phyloP scores from a whole-genome alignment of 495 filamentous ascomycete genomes.

The Hyphodiscus hymeniophilus region DNA sequence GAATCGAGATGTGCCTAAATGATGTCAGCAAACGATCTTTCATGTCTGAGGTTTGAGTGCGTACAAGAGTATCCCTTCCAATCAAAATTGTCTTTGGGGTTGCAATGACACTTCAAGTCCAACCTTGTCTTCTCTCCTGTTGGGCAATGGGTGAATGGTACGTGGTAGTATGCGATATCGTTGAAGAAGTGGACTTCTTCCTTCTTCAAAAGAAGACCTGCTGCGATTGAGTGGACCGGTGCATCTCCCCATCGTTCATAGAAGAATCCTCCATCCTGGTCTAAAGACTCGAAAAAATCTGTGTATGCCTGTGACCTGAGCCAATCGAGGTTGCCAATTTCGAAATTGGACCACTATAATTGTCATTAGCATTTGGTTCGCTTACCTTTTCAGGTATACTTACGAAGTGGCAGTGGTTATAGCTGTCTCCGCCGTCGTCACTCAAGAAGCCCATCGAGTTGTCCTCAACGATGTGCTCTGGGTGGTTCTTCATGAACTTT shows the following conservation, averaged over 20 bases:
- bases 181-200: slow-evolving; percentile 97
- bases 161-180: slow-evolving; percentile 96
- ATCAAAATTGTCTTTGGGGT: slow-evolving; percentile 95
- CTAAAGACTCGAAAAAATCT: slow-evolving; percentile 73
- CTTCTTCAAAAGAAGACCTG: slow-evolving; percentile 75
- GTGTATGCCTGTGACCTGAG: slow-evolving; percentile 69
- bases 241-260: slow-evolving; percentile 92
- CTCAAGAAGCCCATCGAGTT: slow-evolving; percentile 91
- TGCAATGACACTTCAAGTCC: slow-evolving; percentile 85
- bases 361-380: not conserved
- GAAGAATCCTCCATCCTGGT: slow-evolving; percentile 83
- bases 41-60: too few species aligned
- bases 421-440: slow-evolving; percentile 79
- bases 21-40: slow-evolving; percentile 19
- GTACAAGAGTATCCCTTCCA: slow-evolving; percentile 96
- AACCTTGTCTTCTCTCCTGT: slow-evolving; percentile 71
- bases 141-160: slow-evolving; percentile 98
- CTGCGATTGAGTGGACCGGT: slow-evolving; percentile 91
- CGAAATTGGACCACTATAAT: slow-evolving; percentile 85
- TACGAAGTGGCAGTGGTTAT: slow-evolving; percentile 97
- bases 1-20: slow-evolving; percentile 64
- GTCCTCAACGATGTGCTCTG: slow-evolving; percentile 73
- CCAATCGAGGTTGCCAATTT: slow-evolving; percentile 80
- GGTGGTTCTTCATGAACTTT: slow-evolving; percentile 81
- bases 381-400: slow-evolving; percentile 25